Percentiles rank a stretch among this genome's conserved stretches.
Conservation (phyloP, 306 rosid genomes). For the Aeschynomene evenia region DNA sequence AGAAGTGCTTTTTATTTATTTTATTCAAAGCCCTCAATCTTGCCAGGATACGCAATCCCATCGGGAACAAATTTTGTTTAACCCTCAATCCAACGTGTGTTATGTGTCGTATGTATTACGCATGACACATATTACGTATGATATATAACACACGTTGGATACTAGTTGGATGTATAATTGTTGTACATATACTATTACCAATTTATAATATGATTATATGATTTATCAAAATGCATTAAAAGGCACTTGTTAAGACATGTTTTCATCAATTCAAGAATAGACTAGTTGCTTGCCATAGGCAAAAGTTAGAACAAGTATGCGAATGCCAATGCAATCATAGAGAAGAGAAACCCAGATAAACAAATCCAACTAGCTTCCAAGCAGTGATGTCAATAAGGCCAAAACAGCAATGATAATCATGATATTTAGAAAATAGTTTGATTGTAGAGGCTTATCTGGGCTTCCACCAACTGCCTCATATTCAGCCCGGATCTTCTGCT, state of each 20-base stretch:
- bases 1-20: background rate
- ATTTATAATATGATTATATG: background rate
- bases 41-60: background rate
- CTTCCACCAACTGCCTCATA: conserved; percentile 82
- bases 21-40: background rate
- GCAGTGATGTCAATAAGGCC: conserved; percentile 74
- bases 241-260: background rate
- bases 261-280: background rate
- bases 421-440: conserved; percentile 80
- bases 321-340: conserved; percentile 24
- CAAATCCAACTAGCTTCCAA: conserved; percentile 59
- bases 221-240: conserved; percentile 3
- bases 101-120: no score
- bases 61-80: conserved; percentile 4
- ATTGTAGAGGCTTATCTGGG: conserved; percentile 81
- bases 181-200: no score
- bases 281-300: background rate
- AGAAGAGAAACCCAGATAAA: conserved; percentile 18
- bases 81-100: background rate
- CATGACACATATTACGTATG: no score
- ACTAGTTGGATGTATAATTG: no score
- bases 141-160: no score
- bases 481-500: conserved; percentile 88
- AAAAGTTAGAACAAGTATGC: conserved; percentile 5
- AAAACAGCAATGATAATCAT: conserved; percentile 67